Conservation (phyloP, 169 alveolate genomes). For the Miamiensis avidus region DNA sequence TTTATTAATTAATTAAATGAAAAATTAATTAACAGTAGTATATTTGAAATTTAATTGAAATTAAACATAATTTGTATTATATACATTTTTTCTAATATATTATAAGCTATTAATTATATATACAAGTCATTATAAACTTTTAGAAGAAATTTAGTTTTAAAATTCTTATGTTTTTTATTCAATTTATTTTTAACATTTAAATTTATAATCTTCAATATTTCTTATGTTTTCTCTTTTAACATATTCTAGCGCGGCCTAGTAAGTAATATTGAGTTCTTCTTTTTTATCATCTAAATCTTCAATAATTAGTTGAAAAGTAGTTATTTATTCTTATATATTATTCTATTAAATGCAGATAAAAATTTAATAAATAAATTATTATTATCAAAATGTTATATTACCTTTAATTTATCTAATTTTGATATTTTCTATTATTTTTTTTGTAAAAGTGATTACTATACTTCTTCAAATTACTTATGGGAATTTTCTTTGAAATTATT, state of each 20-base stretch:
- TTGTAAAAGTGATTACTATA: too few species aligned
- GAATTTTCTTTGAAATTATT: too few species aligned
- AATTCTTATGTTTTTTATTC: background rate
- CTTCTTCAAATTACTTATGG: background rate
- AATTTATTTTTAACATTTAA: background rate
- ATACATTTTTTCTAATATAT: too few species aligned
- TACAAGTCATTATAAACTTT: background rate
- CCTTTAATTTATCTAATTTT: background rate
- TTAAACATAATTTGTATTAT: background rate
- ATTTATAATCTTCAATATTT: background rate
- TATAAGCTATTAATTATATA: too few species aligned
- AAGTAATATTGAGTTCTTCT: background rate
- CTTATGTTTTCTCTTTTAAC: background rate
- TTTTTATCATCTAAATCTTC: background rate
- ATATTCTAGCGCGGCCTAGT: background rate
- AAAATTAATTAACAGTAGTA: too few species aligned
- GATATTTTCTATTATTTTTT: too few species aligned
- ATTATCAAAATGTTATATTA: too few species aligned
- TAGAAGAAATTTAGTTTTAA: too few species aligned
- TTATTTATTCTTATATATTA: background rate
- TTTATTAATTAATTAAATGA: too few species aligned
- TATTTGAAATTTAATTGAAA: too few species aligned
- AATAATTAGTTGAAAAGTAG: background rate
- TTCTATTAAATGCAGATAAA: background rate
- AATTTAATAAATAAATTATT: too few species aligned